A percentile compares a stretch with the other conserved stretches of the same genome.
These are phyloP conservation scores for Coemansia sp. DNA, from an alignment of 192 early-diverging fungal species.

Conservation along the genomic window DNA sequence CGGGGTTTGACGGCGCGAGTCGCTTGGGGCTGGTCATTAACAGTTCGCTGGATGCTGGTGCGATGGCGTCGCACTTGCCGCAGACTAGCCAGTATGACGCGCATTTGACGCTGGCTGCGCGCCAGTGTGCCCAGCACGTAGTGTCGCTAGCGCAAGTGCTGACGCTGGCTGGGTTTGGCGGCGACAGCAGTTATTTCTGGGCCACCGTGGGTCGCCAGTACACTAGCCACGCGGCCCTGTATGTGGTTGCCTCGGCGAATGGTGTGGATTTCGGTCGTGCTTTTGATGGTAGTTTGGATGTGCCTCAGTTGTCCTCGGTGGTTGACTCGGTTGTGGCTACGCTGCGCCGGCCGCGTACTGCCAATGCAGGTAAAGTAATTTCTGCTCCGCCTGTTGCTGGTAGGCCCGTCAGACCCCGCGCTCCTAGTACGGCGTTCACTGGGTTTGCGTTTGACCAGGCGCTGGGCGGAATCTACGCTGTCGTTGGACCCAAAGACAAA, in stretches of 20 bases:
- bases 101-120: conserved; percentile 36
- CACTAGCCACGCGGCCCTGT: conserved; percentile 18
- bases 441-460: conserved; percentile 44
- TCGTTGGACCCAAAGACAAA: background rate
- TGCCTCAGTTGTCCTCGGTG: background rate
- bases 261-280: conserved; percentile 32
- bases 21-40: conserved; percentile 26
- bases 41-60: conserved; percentile 23
- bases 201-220: conserved; percentile 27
- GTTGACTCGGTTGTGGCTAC: conserved; percentile 20
- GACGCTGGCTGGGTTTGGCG: conserved; percentile 30
- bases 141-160: conserved; percentile 24
- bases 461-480: conserved; percentile 1
- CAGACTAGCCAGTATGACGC: conserved; percentile 22
- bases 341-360: conserved; percentile 20
- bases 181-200: conserved; percentile 41
- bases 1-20: background rate
- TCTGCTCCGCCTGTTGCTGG: background rate
- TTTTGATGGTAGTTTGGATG: background rate
- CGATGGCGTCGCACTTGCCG: conserved; percentile 24
- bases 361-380: background rate
- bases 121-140: conserved; percentile 39
- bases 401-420: background rate
- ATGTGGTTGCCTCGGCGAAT: conserved; percentile 13
- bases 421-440: conserved; percentile 20